Conservation (phyloP, 176 grass and related monocot species). For the Themeda triandra region DNA sequence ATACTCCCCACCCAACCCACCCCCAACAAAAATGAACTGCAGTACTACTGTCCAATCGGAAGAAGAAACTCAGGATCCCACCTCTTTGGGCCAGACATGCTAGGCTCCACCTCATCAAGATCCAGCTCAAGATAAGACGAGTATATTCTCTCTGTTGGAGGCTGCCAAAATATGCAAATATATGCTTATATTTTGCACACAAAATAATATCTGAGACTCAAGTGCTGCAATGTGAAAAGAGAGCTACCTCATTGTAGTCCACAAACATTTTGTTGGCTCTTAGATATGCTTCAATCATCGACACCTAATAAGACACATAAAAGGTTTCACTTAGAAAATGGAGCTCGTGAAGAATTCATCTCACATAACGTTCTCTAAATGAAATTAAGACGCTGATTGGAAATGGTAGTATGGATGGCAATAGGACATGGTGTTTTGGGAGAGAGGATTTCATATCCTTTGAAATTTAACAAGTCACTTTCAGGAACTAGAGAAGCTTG, state of each 20-base stretch:
- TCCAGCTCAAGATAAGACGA: conserved; percentile 87
- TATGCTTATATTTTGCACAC: neutral
- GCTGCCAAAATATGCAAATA: conserved; percentile 45
- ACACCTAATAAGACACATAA: conserved; percentile 49
- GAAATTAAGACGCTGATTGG: neutral
- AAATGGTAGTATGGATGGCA: neutral
- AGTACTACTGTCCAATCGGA: neutral
- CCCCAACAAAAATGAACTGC: neutral
- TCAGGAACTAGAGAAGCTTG: neutral
- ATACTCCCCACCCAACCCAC: no score
- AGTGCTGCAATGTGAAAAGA: conserved; percentile 4
- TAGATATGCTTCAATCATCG: conserved; percentile 91
- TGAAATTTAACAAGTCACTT: neutral
- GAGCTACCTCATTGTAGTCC: conserved; percentile 64
- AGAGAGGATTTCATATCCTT: neutral
- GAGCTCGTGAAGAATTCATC: neutral
- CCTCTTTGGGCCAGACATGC: conserved; percentile 90
- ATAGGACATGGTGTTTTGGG: neutral
- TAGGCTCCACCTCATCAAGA: conserved; percentile 74
- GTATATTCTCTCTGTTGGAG: conserved; percentile 65
- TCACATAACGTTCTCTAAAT: neutral
- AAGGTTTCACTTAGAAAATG: conserved; percentile 7
- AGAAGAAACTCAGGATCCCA: neutral
- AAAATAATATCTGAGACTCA: neutral
- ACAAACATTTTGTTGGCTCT: conserved; percentile 93